phyloP scores from a whole-genome alignment of 2,329 filamentous ascomycete species.

The Massarina eburnea region DNA sequence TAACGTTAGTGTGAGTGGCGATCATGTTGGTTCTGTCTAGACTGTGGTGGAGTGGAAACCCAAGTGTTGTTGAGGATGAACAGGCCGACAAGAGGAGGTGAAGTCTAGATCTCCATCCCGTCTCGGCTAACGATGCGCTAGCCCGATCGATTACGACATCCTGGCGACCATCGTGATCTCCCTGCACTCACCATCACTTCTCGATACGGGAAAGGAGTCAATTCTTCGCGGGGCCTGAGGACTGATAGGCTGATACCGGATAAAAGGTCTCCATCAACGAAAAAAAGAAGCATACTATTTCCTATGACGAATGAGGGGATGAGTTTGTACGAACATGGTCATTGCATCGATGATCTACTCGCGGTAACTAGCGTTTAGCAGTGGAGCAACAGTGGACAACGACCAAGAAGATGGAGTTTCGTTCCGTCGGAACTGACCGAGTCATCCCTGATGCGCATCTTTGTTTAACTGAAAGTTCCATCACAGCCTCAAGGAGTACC shows the following conservation, averaged over 20 bases:
- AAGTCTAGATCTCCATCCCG: neutral
- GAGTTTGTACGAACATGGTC: neutral
- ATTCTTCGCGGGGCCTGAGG: neutral
- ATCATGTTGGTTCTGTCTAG: neutral
- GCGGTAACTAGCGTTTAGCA: neutral
- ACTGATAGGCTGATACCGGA: too few species aligned
- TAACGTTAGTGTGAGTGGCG: neutral
- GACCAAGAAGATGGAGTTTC: neutral
- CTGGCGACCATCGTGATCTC: slow-evolving; percentile 1
- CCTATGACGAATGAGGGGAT: neutral
- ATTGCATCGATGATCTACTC: neutral
- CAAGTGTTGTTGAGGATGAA: neutral
- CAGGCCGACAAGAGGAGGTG: neutral
- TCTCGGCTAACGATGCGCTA: slow-evolving; percentile 1
- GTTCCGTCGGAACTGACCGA: neutral
- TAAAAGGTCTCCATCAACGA: too few species aligned
- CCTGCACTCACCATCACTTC: neutral
- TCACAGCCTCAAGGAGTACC: neutral
- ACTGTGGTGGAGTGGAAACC: neutral
- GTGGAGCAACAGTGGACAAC: neutral
- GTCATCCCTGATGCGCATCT: slow-evolving; percentile 4
- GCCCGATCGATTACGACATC: slow-evolving; percentile 5
- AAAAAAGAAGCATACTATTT: neutral
- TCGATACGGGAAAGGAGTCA: neutral
- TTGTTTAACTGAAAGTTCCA: neutral